These are phyloP conservation scores for Filobasidium wieringae DNA, from an alignment of 768 basidiomycete genomes.

Conservation along the genomic window DNA sequence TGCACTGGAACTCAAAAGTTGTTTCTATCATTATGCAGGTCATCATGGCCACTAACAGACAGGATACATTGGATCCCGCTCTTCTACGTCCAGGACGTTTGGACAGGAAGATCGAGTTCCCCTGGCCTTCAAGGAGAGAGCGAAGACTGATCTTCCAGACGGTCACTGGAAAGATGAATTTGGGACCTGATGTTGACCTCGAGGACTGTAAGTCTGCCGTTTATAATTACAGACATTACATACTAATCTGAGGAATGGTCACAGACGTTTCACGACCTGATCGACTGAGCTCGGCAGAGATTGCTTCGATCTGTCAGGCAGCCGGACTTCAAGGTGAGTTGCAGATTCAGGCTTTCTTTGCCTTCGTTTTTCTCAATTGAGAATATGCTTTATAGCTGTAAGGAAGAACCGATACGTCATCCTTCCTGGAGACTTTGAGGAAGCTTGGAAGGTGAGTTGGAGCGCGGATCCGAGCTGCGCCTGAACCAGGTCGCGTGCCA, in stretches of 20 bases:
- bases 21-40: conserved; percentile 49
- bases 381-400: conserved; percentile 52
- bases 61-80: conserved; percentile 94
- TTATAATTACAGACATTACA: background rate
- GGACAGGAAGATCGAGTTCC: conserved; percentile 98
- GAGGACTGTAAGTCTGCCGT: conserved; percentile 92
- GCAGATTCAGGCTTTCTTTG: conserved; percentile 2
- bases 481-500: background rate
- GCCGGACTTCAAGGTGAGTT: conserved; percentile 81
- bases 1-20: background rate
- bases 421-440: conserved; percentile 92
- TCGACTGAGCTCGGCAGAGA: conserved; percentile 87
- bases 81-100: conserved; percentile 92
- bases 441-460: conserved; percentile 91
- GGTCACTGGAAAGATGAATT: conserved; percentile 91
- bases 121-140: conserved; percentile 82
- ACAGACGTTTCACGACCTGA: conserved; percentile 94
- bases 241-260: too few relatives aligned
- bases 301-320: conserved; percentile 87
- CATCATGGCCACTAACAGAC: conserved; percentile 99
- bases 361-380: background rate
- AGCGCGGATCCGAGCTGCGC: background rate
- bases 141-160: conserved; percentile 97
- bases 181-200: conserved; percentile 91
- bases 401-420: conserved; percentile 98